Conservation (phyloP, 1,284 basidiomycete species). For the Leucoagaricus sp. region DNA sequence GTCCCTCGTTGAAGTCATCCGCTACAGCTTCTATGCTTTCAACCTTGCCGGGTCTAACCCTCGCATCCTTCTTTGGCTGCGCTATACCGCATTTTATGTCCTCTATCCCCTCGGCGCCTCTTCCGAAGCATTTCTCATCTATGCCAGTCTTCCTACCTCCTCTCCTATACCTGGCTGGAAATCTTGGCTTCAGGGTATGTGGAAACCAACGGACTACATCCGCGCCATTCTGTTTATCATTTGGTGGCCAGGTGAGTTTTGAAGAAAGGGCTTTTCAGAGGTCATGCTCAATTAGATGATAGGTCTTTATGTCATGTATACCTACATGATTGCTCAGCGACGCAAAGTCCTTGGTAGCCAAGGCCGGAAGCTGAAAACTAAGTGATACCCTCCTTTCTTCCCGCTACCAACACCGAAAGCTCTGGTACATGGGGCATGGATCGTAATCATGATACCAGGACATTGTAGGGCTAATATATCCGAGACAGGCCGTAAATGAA, state of each 20-base stretch:
- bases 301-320: constrained; percentile 88
- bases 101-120: constrained; percentile 92
- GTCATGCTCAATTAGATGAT: neutral
- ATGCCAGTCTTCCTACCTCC: constrained; percentile 70
- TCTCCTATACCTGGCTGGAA: constrained; percentile 38
- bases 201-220: constrained; percentile 56
- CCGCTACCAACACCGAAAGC: too few relatives aligned
- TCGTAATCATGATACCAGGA: too few relatives aligned
- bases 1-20: constrained; percentile 90
- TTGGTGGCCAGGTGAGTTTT: constrained; percentile 87
- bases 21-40: constrained; percentile 89
- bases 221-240: constrained; percentile 70
- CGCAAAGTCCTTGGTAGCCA: constrained; percentile 61
- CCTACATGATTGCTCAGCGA: constrained; percentile 87
- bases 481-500: too few relatives aligned
- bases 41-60: constrained; percentile 60
- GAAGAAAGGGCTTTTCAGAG: constrained; percentile 7
- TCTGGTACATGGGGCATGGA: too few relatives aligned
- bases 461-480: too few relatives aligned
- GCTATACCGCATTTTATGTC: constrained; percentile 92
- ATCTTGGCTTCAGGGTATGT: constrained; percentile 38
- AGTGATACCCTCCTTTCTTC: neutral
- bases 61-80: constrained; percentile 56
- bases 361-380: constrained; percentile 20
- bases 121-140: constrained; percentile 87